phyloP scores from a whole-genome alignment of 1,284 basidiomycete genomes.

The Laetiporus sulphureus region DNA sequence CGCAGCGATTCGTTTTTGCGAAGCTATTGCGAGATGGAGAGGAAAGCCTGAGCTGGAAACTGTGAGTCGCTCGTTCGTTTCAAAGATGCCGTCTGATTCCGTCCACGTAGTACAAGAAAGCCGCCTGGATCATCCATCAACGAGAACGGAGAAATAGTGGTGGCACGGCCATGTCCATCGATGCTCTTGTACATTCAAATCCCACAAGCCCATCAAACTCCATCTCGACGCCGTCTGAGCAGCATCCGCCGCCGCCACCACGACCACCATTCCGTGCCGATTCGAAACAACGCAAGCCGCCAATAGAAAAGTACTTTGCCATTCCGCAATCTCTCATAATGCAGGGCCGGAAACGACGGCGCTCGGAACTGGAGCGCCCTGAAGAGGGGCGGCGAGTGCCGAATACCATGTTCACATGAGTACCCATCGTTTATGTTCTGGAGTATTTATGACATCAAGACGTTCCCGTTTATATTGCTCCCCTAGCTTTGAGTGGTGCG shows the following conservation, averaged over 20 bases:
- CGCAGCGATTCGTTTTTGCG: slow-evolving; percentile 69
- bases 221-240: slow-evolving; percentile 12
- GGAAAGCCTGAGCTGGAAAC: slow-evolving; percentile 78
- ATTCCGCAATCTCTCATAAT: slow-evolving; percentile 25
- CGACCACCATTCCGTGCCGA: slow-evolving; percentile 7
- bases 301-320: slow-evolving; percentile 38
- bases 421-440: too few species aligned
- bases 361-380: slow-evolving; percentile 22
- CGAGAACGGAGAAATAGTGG: slow-evolving; percentile 24
- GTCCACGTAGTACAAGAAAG: slow-evolving; percentile 55
- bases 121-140: slow-evolving; percentile 21
- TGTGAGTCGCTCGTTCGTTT: slow-evolving; percentile 32
- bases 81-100: too few species aligned
- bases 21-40: slow-evolving; percentile 71
- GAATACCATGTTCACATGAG: background rate
- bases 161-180: slow-evolving; percentile 43
- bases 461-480: too few species aligned
- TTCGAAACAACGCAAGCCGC: slow-evolving; percentile 16
- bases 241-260: slow-evolving; percentile 19
- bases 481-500: too few species aligned
- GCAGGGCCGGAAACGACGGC: slow-evolving; percentile 22
- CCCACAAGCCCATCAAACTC: slow-evolving; percentile 43
- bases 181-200: slow-evolving; percentile 57
- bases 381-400: slow-evolving; percentile 19
- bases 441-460: too few species aligned